Evolutionary conservation across 345 rosid species (phyloP), one percentile per base, ranked within the genome.

Genomic region (Schrenkiella parvula): DNA sequence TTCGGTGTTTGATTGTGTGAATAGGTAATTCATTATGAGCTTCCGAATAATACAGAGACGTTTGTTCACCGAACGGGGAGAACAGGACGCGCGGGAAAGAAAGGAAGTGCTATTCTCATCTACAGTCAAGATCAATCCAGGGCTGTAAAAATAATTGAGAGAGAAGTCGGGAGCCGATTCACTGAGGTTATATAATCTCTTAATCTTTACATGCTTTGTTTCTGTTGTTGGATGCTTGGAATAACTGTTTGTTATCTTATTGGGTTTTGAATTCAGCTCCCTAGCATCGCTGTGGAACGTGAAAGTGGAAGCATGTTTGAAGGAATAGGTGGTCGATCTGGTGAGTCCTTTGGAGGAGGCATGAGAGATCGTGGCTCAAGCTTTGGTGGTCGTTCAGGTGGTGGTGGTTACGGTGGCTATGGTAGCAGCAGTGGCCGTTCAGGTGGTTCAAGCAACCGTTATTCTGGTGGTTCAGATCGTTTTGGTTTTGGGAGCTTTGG

Each of bases 51-150:
- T 17, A 79, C 97, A 14, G 99, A 95, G 85, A 90, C 88, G 19
- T 95, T 95, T 79, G 98, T 95, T 75, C 99, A 95, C 68, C 92
- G 99, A 39, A 88, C 99, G 56, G 99, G 99, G 21, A 82, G 98
- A 71, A 95, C 99, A 53, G 98, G 98, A n/a, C 97, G 99, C 70
- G 99, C 99, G 57, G 98, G 99, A 25, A 95, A 92, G 89, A 92
- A 88, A 80, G 99, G 99, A 74, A 86, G 76, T 81, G 90, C 93
- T 3, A 88, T 95, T 73, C 87, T 95, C 31, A 82, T 95, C 60
- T 85, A 92, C 77, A 74, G 91, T n/a, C 79, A 51, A 42, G 89
- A 88, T 6, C 93, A 95, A 62, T n/a, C 78, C 15, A 85, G 92
- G 82, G 80, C 84, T 46, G 85, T 95, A 32, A 82, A 37, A 80